phyloP scores from a whole-genome alignment of 1,284 basidiomycete genomes.

The Acaromyces ingoldii region DNA sequence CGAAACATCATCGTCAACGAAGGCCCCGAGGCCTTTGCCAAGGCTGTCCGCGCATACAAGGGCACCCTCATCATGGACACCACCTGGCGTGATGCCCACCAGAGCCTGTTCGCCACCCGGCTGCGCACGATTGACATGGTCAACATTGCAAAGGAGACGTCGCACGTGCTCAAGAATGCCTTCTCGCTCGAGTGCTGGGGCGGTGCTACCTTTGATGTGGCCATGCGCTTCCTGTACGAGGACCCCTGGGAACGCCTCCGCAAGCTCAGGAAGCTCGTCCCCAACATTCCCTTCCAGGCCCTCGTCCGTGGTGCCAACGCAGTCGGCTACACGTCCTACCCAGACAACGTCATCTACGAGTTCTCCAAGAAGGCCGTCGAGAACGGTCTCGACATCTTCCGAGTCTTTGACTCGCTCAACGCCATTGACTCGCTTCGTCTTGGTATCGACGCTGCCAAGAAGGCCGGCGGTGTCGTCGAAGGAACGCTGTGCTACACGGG shows the following conservation, averaged over 20 bases:
- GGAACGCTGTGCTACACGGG: constrained; percentile 92
- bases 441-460: constrained; percentile 94
- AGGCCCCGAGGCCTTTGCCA: constrained; percentile 96
- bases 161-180: constrained; percentile 81
- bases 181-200: constrained; percentile 99
- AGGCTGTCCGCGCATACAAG: constrained; percentile 92
- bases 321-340: constrained; percentile 98
- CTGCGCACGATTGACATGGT: constrained; percentile 95
- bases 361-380: constrained; percentile 75
- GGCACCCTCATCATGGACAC: constrained; percentile 69
- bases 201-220: constrained; percentile 97
- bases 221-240: constrained; percentile 99
- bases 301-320: constrained; percentile 98
- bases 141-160: constrained; percentile 96
- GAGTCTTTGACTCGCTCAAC: constrained; percentile 91
- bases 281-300: constrained; percentile 97
- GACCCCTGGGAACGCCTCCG: constrained; percentile 99
- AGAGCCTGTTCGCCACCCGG: constrained; percentile 92
- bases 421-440: constrained; percentile 47
- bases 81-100: constrained; percentile 99
- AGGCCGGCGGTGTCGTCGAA: constrained; percentile 93
- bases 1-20: constrained; percentile 97
- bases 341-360: constrained; percentile 99
- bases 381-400: constrained; percentile 98
- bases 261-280: constrained; percentile 87